Conservation (phyloP, 108 stramenopile species). For the Stephanodiscus minutulus region DNA sequence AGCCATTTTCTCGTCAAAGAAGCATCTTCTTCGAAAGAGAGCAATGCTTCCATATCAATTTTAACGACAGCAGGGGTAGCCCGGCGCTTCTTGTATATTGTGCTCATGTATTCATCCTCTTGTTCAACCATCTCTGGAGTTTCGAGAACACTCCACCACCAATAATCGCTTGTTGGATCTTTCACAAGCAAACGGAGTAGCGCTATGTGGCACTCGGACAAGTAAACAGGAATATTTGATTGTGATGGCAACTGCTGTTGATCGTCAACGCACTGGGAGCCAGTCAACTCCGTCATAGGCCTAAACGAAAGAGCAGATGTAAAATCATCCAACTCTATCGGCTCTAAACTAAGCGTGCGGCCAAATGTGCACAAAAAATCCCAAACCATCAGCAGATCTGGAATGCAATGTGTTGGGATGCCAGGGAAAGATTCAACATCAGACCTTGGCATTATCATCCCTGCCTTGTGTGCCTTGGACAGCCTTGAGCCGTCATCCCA, state of each 20-base stretch:
- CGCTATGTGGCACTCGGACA: conserved; percentile 82
- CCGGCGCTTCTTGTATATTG: conserved; percentile 53
- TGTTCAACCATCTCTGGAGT: conserved; percentile 70
- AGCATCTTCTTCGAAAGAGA: conserved; percentile 76
- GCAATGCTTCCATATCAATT: conserved; percentile 76
- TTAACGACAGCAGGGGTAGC: conserved; percentile 64
- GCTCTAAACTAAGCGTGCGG: conserved; percentile 65
- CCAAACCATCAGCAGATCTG: conserved; percentile 83
- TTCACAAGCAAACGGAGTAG: conserved; percentile 69
- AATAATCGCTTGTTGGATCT: conserved; percentile 77
- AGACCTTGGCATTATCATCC: conserved; percentile 30
- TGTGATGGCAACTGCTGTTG: conserved; percentile 8
- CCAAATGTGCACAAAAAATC: conserved; percentile 86
- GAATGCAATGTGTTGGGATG: conserved; percentile 75
- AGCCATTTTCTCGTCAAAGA: conserved; percentile 80
- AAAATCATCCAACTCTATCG: conserved; percentile 83
- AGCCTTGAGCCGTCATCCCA: conserved; percentile 31
- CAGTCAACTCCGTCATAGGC: conserved; percentile 42
- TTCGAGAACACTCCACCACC: conserved; percentile 91
- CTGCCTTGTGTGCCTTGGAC: conserved; percentile 33
- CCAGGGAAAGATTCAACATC: conserved; percentile 75
- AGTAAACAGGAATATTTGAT: conserved; percentile 64
- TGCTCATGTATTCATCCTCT: conserved; percentile 53
- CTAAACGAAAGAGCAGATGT: conserved; percentile 68
- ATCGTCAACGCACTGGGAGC: conserved; percentile 30